Base-by-base conservation (phyloP, 2,329 filamentous ascomycete species). In the Rosellinia necatrix region DNA sequence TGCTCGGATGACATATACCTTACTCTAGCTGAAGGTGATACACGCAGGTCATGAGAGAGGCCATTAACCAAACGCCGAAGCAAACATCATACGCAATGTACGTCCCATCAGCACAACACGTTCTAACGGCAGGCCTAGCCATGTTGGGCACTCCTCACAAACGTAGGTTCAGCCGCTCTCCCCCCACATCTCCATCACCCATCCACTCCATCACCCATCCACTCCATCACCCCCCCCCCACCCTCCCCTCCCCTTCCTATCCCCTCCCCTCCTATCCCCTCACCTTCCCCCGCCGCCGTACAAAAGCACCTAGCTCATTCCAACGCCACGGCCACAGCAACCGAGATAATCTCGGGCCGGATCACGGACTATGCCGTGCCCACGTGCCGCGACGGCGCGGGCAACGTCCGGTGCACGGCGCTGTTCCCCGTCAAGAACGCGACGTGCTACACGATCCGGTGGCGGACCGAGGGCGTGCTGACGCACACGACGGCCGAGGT, bases 301-400 rank as follows among this genome's bases (percentile, higher is more conserved):
- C n/a, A n/a, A n/a, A n/a, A n/a, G n/a, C 3, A 2, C 10, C 41
- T 6, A 3, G 4, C 8, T 25, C 29, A 19, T 12, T 24, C 53
- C 6, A n/a, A 27, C 15, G 4, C 21, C 10, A 4, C 32, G n/a
- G n/a, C 7, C 27, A 7, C 49, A 71, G 66, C 65, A 15, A 57
- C 58, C 5, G 63, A 65, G 10, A 54, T 75, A 27, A 25, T 66
- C 21, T 64, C 70, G 12, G 75, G 75, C 55, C 70, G 66, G 15
- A 64, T 78, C 12, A 63, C 78, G 43, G 76, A 77, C 66, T 77
- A 68, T 64, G 75, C 74, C 0, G 66, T 77, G 0, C 72, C 76
- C 51, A 72, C 73, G 37, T 78, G 76, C 61, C 42, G 73, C 49
- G 76, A 78, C 51, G 32, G 27, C 21, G 71, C 74, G 13, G 72